Conservation (phyloP, 345 rosid species). For the Ricinus communis region DNA sequence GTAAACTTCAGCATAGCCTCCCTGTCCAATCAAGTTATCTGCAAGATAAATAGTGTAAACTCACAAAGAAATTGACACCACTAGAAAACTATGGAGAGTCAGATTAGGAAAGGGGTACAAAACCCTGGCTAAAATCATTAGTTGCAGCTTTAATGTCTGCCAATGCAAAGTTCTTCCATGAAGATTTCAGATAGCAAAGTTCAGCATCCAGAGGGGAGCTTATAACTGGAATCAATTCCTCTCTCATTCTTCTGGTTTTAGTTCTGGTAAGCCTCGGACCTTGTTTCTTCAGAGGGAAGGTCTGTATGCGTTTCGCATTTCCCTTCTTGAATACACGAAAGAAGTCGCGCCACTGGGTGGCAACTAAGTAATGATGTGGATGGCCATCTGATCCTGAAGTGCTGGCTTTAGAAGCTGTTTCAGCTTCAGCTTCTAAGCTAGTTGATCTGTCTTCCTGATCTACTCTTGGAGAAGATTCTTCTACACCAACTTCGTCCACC, state of each 20-base stretch:
- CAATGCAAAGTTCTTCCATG: conserved; percentile 76
- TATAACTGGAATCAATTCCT: conserved; percentile 44
- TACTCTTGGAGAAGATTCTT: conserved; percentile 19
- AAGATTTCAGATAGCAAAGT: conserved; percentile 55
- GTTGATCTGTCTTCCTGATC: conserved; percentile 35
- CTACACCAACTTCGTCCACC: background rate
- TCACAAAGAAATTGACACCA: background rate
- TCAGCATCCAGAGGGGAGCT: conserved; percentile 57
- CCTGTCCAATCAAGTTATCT: conserved; percentile 87
- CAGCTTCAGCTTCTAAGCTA: conserved; percentile 37
- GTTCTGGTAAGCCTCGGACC: conserved; percentile 66
- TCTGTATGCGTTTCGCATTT: conserved; percentile 46
- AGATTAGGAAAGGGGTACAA: conserved; percentile 11
- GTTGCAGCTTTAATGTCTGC: conserved; percentile 72
- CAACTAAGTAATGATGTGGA: conserved; percentile 6
- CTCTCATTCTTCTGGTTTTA: conserved; percentile 61
- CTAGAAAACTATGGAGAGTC: background rate
- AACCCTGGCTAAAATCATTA: conserved; percentile 65
- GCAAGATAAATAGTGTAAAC: background rate
- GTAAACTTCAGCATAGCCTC: conserved; percentile 91
- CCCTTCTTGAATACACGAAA: conserved; percentile 61
- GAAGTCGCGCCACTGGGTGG: conserved; percentile 53
- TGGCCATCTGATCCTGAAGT: conserved; percentile 54
- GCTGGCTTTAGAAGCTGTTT: conserved; percentile 40
- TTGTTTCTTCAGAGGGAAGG: conserved; percentile 39